Percentiles rank a stretch among this genome's conserved stretches.
phyloP scores from a whole-genome alignment of 768 basidiomycete genomes.

The Hericium coralloides region DNA sequence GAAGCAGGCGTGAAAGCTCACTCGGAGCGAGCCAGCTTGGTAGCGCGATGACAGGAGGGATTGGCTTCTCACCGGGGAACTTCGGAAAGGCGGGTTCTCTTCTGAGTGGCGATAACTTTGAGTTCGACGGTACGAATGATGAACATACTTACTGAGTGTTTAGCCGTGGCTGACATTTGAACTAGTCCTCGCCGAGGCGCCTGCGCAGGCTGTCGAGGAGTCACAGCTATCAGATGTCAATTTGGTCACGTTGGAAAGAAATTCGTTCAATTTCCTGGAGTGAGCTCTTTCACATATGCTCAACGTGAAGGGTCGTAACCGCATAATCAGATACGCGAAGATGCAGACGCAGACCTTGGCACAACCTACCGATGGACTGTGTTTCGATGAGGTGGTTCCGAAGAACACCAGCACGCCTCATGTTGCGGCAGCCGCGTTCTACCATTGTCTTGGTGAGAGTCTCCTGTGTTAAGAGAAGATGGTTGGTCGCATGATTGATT shows the following conservation, averaged over 20 bases:
- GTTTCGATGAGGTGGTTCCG: constrained; percentile 62
- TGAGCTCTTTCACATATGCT: constrained; percentile 24
- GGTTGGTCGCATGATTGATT: background rate
- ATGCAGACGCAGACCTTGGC: constrained; percentile 64
- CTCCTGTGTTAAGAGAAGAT: background rate
- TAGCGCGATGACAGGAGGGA: constrained; percentile 18
- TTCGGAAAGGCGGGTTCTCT: constrained; percentile 31
- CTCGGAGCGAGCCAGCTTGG: constrained; percentile 23
- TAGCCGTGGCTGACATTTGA: background rate
- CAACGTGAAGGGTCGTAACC: background rate
- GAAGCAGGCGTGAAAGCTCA: constrained; percentile 48
- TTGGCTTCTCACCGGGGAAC: constrained; percentile 42
- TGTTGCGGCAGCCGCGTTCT: constrained; percentile 75
- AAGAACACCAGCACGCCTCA: constrained; percentile 57
- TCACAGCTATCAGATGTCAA: constrained; percentile 50
- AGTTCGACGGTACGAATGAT: constrained; percentile 48
- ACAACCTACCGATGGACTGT: constrained; percentile 34
- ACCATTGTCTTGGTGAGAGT: constrained; percentile 72
- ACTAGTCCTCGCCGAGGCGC: constrained; percentile 22
- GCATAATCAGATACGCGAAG: constrained; percentile 52
- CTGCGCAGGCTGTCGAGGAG: constrained; percentile 25
- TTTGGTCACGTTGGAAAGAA: constrained; percentile 56
- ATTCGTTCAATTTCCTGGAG: constrained; percentile 78
- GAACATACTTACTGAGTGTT: constrained; percentile 4
- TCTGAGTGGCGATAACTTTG: constrained; percentile 50